These are phyloP conservation scores for Aspergillus mulundensis DNA, from an alignment of 495 filamentous ascomycete genomes.

Conservation along the genomic window DNA sequence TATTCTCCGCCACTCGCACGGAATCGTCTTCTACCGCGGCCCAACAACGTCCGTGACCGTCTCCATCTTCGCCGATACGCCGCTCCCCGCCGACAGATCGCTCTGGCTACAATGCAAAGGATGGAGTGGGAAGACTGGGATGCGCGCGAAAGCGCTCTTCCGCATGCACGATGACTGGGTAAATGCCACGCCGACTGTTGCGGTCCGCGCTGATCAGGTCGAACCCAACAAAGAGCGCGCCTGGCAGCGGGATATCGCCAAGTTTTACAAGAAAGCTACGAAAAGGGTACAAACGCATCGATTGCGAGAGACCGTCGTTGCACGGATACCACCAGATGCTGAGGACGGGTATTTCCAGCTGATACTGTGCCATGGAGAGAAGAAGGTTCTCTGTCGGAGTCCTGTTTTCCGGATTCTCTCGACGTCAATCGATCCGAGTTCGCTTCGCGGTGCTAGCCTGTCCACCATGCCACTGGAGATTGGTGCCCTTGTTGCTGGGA, in stretches of 20 bases:
- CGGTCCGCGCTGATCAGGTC: constrained; percentile 42
- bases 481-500: constrained; percentile 53
- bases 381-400: constrained; percentile 57
- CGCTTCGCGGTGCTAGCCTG: constrained; percentile 61
- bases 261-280: constrained; percentile 49
- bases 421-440: constrained; percentile 53
- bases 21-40: constrained; percentile 61
- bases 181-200: constrained; percentile 56
- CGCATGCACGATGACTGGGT: constrained; percentile 56
- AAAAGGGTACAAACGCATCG: constrained; percentile 42
- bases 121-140: constrained; percentile 64
- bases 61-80: constrained; percentile 56
- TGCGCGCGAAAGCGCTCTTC: constrained; percentile 58
- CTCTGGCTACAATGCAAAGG: constrained; percentile 65
- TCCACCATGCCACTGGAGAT: constrained; percentile 59
- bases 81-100: constrained; percentile 53
- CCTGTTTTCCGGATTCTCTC: constrained; percentile 63
- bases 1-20: constrained; percentile 61
- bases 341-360: constrained; percentile 65
- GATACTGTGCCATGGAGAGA: constrained; percentile 53
- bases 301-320: constrained; percentile 56
- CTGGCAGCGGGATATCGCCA: constrained; percentile 63
- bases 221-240: constrained; percentile 51
- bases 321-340: constrained; percentile 58
- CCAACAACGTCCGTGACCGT: constrained; percentile 57